A percentile compares a stretch with the other conserved stretches of the same genome.
These are phyloP conservation scores for Penicillium fimorum DNA, from an alignment of 495 filamentous ascomycete genomes.

Conservation along the genomic window DNA sequence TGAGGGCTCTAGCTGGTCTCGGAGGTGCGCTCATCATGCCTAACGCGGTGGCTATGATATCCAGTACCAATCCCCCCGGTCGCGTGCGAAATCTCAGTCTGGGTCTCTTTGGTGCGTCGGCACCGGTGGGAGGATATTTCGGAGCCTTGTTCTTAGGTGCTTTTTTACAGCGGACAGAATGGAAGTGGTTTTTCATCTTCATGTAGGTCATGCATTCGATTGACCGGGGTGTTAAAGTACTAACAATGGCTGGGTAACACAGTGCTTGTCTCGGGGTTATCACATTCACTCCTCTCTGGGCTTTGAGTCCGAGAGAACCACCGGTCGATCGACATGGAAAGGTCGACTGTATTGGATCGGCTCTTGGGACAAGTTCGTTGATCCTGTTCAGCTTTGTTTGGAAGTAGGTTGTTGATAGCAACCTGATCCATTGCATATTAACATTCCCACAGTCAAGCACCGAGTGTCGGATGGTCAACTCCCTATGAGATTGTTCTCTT, in stretches of 20 bases:
- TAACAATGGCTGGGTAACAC: not conserved
- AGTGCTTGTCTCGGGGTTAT: constrained; percentile 38
- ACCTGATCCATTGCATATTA: not conserved
- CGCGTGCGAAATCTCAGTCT: constrained; percentile 46
- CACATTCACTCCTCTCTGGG: constrained; percentile 30
- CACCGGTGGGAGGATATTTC: constrained; percentile 46
- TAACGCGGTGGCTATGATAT: constrained; percentile 49
- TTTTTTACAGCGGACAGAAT: constrained; percentile 41
- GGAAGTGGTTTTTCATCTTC: constrained; percentile 53
- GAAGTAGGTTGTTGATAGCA: constrained; percentile 40
- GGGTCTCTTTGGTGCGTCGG: constrained; percentile 50
- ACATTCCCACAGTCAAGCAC: constrained; percentile 43
- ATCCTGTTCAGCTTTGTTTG: constrained; percentile 56
- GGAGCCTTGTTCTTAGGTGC: constrained; percentile 45
- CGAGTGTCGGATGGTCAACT: constrained; percentile 46
- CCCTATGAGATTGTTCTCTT: constrained; percentile 48
- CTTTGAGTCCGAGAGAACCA: constrained; percentile 38
- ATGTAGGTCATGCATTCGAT: constrained; percentile 30
- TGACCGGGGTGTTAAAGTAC: not conserved
- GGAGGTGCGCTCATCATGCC: constrained; percentile 48
- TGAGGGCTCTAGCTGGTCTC: constrained; percentile 43
- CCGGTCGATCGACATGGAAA: constrained; percentile 42
- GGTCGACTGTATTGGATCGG: constrained; percentile 50
- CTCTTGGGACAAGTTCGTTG: constrained; percentile 43
- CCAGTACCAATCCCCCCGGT: constrained; percentile 45